These are phyloP conservation scores for Leccinellum luteum DNA, from an alignment of 768 basidiomycete genomes.

Conservation along the genomic window DNA sequence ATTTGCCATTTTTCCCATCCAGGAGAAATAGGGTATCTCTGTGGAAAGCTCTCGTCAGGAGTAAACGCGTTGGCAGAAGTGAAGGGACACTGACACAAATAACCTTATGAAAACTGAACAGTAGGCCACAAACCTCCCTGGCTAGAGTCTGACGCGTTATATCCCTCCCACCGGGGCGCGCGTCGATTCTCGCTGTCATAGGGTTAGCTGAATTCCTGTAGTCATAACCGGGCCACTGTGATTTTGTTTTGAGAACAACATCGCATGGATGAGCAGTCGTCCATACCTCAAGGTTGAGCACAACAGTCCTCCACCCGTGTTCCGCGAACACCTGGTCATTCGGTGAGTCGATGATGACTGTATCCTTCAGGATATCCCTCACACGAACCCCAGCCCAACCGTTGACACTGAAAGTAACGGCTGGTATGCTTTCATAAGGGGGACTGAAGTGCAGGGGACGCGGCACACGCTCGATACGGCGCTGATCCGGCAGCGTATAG, in stretches of 20 bases:
- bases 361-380: conserved; percentile 1
- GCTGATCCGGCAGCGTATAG: background rate
- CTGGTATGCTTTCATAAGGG: background rate
- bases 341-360: background rate
- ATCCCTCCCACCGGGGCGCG: background rate
- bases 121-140: background rate
- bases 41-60: background rate
- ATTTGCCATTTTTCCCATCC: background rate
- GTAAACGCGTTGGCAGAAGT: too few species aligned
- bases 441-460: background rate
- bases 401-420: background rate
- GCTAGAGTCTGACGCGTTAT: background rate
- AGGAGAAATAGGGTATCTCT: background rate
- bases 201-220: background rate
- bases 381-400: conserved; percentile 2
- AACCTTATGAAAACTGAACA: background rate
- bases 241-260: background rate
- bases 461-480: conserved; percentile 3
- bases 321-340: background rate
- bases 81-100: background rate
- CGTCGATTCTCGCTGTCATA: background rate
- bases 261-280: background rate
- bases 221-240: background rate
- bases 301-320: conserved; percentile 1
- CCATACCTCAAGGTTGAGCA: background rate